Percentiles rank a stretch among this genome's conserved stretches.
phyloP scores from a whole-genome alignment of 306 rosid species.

The Myrica gale region DNA sequence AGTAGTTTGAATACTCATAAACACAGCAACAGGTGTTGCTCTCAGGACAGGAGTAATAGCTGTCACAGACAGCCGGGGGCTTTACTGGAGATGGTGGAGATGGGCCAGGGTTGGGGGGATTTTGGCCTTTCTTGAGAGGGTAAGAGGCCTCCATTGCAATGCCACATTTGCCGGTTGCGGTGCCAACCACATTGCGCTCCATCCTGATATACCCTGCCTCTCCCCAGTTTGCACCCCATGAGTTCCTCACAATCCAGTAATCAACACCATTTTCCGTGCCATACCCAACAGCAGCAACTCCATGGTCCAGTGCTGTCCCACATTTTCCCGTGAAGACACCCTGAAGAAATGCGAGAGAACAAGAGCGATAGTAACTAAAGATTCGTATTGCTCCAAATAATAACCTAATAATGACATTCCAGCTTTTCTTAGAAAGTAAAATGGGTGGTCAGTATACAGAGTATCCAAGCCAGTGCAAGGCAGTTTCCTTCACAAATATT shows the following conservation, averaged over 20 bases:
- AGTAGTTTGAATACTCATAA: constrained; percentile 40
- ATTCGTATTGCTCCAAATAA: not conserved
- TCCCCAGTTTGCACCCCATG: constrained; percentile 88
- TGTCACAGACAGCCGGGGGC: constrained; percentile 80
- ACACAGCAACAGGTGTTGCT: constrained; percentile 83
- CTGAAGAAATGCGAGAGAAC: constrained; percentile 35
- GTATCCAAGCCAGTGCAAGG: not conserved
- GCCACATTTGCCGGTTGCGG: constrained; percentile 57
- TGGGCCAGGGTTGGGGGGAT: constrained; percentile 86
- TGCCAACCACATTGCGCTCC: constrained; percentile 60
- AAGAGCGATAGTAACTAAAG: not conserved
- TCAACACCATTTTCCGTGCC: constrained; percentile 69
- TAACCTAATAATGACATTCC: not conserved
- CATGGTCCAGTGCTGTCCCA: constrained; percentile 77
- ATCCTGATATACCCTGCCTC: constrained; percentile 69
- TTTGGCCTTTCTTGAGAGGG: constrained; percentile 64
- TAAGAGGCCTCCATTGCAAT: constrained; percentile 73
- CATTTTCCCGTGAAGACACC: constrained; percentile 76
- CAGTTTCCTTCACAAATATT: constrained; percentile 1
- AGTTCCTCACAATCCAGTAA: constrained; percentile 80
- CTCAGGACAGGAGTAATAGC: constrained; percentile 53
- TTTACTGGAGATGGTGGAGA: constrained; percentile 85
- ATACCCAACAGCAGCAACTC: constrained; percentile 74
- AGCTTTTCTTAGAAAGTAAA: not conserved
- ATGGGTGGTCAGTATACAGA: not conserved